Evolutionary conservation across 225 moss, liverwort and hornwort species (phyloP).

Genomic region (Ulota crispa): DNA sequence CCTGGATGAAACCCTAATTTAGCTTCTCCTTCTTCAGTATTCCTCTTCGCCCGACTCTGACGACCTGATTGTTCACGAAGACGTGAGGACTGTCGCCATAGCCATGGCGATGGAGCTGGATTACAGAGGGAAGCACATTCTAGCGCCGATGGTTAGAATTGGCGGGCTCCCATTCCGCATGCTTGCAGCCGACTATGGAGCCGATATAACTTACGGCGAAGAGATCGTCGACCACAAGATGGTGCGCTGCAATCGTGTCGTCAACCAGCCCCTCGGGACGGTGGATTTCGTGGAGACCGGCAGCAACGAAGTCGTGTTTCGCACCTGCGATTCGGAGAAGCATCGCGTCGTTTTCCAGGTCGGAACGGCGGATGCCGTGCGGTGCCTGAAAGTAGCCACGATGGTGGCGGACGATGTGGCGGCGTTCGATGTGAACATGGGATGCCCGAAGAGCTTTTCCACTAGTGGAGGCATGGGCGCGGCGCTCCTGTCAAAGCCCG

Average conservation of each 20-base stretch:
- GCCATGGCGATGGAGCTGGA: constrained; percentile 44
- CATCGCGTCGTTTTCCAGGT: constrained; percentile 87
- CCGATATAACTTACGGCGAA: constrained; percentile 61
- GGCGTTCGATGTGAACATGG: constrained; percentile 96
- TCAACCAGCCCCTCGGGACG: constrained; percentile 65
- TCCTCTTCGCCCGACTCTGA: background rate
- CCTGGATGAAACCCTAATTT: constrained; percentile 16
- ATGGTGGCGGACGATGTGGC: constrained; percentile 81
- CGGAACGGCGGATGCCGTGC: constrained; percentile 83
- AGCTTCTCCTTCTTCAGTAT: background rate
- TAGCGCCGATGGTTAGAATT: constrained; percentile 68
- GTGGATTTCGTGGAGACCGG: constrained; percentile 83
- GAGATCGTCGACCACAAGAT: constrained; percentile 70
- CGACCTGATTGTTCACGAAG: no score
- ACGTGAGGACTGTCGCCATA: background rate
- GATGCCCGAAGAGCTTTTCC: constrained; percentile 92
- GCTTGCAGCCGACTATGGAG: constrained; percentile 57
- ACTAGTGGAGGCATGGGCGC: constrained; percentile 91
- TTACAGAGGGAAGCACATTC: constrained; percentile 47
- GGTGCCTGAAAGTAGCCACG: constrained; percentile 72
- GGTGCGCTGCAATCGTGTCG: constrained; percentile 43
- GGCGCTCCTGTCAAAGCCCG: constrained; percentile 83
- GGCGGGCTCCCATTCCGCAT: constrained; percentile 63
- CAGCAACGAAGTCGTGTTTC: constrained; percentile 67
- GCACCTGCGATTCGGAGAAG: constrained; percentile 80